phyloP scores from a whole-genome alignment of 2,329 filamentous ascomycete genomes.

The Trichoderma atrobrunneum region DNA sequence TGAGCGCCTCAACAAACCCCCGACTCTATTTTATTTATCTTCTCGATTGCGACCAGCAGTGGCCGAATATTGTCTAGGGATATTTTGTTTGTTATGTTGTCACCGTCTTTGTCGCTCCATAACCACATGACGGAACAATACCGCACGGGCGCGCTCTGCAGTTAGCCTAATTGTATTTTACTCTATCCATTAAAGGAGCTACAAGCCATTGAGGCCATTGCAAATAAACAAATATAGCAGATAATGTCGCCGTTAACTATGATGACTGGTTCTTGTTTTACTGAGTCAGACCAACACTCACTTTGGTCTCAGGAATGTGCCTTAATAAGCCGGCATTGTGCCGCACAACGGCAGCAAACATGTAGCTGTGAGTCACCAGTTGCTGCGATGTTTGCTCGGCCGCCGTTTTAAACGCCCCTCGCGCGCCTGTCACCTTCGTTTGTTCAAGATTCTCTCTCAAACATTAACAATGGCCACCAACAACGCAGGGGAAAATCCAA shows the following conservation, averaged over 20 bases:
- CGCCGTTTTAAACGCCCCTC: neutral
- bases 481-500: neutral
- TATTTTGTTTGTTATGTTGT: neutral
- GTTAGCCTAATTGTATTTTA: neutral
- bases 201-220: neutral
- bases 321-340: neutral
- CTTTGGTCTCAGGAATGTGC: neutral
- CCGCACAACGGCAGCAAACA: neutral
- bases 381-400: neutral
- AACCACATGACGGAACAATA: neutral
- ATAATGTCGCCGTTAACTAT: neutral
- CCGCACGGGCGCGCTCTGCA: neutral
- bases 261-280: neutral
- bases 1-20: neutral
- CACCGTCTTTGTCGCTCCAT: neutral
- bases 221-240: neutral
- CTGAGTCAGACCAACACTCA: neutral
- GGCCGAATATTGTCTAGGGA: too few relatives aligned
- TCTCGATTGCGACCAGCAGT: neutral
- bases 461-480: neutral
- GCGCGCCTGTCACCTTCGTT: neutral
- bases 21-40: neutral
- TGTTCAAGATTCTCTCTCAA: neutral
- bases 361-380: neutral
- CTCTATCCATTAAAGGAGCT: neutral